Evolutionary conservation across 1,139 yeast species (phyloP).

Genomic region (Meyerozyma sp.): DNA sequence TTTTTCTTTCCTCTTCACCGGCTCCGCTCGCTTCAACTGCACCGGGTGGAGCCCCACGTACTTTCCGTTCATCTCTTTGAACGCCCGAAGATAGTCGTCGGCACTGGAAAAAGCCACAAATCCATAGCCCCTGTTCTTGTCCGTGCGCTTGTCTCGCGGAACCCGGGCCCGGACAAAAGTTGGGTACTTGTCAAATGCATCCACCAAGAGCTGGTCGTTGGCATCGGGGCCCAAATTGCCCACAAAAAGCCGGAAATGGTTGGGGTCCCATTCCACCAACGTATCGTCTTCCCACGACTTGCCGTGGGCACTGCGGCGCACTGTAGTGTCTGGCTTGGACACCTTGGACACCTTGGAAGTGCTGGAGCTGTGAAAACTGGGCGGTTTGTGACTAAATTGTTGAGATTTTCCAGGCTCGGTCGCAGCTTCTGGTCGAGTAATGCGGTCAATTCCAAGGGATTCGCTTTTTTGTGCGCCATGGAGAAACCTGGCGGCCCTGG

Average conservation of each 20-base stretch:
- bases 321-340: background rate
- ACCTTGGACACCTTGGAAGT: too few species aligned
- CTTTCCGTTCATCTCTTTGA: constrained; percentile 71
- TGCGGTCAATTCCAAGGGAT: too few species aligned
- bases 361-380: too few species aligned
- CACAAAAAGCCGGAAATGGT: constrained; percentile 68
- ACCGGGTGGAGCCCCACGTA: constrained; percentile 74
- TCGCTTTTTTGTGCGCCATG: constrained; percentile 15
- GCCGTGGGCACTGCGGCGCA: constrained; percentile 29
- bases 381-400: too few species aligned
- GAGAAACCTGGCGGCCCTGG: constrained; percentile 39
- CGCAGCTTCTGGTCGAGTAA: too few species aligned
- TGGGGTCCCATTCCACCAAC: constrained; percentile 55
- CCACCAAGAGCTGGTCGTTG: constrained; percentile 45
- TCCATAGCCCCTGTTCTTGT: constrained; percentile 59
- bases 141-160: constrained; percentile 40
- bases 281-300: constrained; percentile 44
- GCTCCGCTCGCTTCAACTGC: constrained; percentile 60
- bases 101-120: constrained; percentile 61
- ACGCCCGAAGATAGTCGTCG: constrained; percentile 63
- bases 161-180: constrained; percentile 53
- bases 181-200: constrained; percentile 47
- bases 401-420: too few species aligned
- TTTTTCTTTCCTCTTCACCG: constrained; percentile 27
- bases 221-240: constrained; percentile 73